Percentiles rank a stretch among this genome's conserved stretches.
Conservation (phyloP, 2,329 filamentous ascomycete species). For the Scytalidium sp. region DNA sequence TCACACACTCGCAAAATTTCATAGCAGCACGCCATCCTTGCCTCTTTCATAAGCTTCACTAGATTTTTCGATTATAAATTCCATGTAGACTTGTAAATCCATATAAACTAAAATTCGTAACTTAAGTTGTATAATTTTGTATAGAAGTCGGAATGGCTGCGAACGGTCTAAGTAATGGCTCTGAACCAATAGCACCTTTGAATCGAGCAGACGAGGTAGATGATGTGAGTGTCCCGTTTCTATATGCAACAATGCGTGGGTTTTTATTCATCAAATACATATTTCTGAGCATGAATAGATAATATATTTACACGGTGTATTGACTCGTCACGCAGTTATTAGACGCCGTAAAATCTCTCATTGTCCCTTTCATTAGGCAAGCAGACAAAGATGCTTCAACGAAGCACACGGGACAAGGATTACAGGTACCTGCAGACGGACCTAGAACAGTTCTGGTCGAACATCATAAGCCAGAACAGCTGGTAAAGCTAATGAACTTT, state of each 20-base stretch:
- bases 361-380: constrained; percentile 68
- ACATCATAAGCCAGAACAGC: constrained; percentile 54
- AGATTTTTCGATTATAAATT: neutral
- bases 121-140: constrained; percentile 1
- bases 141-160: constrained; percentile 14
- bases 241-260: too few species aligned
- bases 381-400: constrained; percentile 61
- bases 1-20: neutral
- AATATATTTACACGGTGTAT: neutral
- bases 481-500: constrained; percentile 54
- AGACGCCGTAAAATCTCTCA: constrained; percentile 61
- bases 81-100: constrained; percentile 1
- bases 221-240: constrained; percentile 39
- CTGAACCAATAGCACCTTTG: constrained; percentile 5
- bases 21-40: constrained; percentile 8
- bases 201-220: constrained; percentile 42
- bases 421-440: constrained; percentile 33
- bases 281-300: neutral
- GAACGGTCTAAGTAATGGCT: constrained; percentile 8
- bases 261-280: too few species aligned
- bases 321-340: constrained; percentile 52
- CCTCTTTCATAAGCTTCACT: neutral
- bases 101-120: constrained; percentile 1
- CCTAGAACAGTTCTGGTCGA: constrained; percentile 61
- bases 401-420: constrained; percentile 50